Evolutionary conservation across 2,329 filamentous ascomycete genomes (phyloP).

Genomic region (Sclerotinia borealis): DNA sequence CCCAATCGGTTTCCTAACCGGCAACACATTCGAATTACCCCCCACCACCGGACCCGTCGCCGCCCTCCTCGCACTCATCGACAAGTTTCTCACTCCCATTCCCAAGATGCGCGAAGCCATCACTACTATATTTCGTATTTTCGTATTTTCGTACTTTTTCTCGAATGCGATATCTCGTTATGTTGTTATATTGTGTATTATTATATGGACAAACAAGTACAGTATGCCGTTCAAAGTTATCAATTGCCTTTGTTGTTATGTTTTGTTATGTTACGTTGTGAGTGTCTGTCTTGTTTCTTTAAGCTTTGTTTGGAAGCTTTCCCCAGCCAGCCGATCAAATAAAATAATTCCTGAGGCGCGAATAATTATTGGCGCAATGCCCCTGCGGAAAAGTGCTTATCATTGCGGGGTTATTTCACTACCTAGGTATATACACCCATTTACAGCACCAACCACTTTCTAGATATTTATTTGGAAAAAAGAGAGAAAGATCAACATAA

Average conservation of each 20-base stretch:
- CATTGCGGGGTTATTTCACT: constrained; percentile 5
- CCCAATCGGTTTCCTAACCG: constrained; percentile 60
- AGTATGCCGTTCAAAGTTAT: background rate
- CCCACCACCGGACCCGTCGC: background rate
- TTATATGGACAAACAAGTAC: too few species aligned
- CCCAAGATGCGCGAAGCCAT: constrained; percentile 41
- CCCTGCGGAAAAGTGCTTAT: too few species aligned
- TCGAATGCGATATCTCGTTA: background rate
- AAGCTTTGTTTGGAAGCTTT: constrained; percentile 10
- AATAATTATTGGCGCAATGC: background rate
- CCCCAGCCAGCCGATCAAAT: constrained; percentile 2
- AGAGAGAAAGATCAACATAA: background rate
- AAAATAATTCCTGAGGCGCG: constrained; percentile 8
- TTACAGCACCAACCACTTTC: background rate
- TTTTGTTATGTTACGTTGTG: background rate
- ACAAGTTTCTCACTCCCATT: background rate
- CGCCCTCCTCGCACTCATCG: background rate
- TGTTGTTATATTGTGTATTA: background rate
- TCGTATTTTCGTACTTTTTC: background rate
- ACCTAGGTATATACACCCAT: too few species aligned
- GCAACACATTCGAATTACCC: constrained; percentile 38
- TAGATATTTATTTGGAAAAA: background rate
- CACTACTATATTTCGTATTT: background rate
- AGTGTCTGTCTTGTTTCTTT: background rate
- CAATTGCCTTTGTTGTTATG: too few species aligned